These are phyloP conservation scores for Amanita phalloides DNA, from an alignment of 768 basidiomycete genomes.

Conservation along the genomic window DNA sequence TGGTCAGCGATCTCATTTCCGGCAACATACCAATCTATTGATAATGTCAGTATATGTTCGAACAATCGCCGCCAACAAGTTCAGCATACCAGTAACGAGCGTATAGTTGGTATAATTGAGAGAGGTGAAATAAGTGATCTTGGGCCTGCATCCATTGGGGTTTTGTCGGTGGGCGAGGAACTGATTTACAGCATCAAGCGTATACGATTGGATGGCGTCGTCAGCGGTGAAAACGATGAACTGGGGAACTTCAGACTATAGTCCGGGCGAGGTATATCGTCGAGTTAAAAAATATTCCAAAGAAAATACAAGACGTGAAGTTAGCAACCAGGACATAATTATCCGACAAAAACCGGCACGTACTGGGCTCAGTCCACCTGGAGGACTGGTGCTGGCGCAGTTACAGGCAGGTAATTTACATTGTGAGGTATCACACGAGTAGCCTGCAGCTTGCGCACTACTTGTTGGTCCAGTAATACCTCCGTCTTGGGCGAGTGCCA, in stretches of 20 bases:
- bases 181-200: constrained; percentile 61
- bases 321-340: not conserved
- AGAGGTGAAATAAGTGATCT: constrained; percentile 70
- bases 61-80: not conserved
- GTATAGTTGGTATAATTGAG: constrained; percentile 69
- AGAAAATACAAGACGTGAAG: not conserved
- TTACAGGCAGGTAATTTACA: constrained; percentile 65
- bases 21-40: constrained; percentile 63
- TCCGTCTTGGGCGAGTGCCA: constrained; percentile 43
- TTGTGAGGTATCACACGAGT: constrained; percentile 53
- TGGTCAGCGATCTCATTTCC: constrained; percentile 81
- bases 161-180: constrained; percentile 67
- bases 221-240: constrained; percentile 72
- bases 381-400: constrained; percentile 64
- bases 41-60: not conserved
- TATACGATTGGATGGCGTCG: constrained; percentile 71
- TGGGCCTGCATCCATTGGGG: constrained; percentile 65
- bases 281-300: not conserved
- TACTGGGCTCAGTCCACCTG: constrained; percentile 58
- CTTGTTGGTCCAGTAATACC: constrained; percentile 40
- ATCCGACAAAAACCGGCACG: constrained; percentile 15
- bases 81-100: constrained; percentile 42
- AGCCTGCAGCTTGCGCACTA: constrained; percentile 46
- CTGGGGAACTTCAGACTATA: constrained; percentile 47
- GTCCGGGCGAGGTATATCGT: not conserved